Percentiles rank a stretch among this genome's conserved stretches.
These are phyloP conservation scores for Trichomonascaceae sp. DNA, from an alignment of 1,139 yeast genomes.

Conservation along the genomic window DNA sequence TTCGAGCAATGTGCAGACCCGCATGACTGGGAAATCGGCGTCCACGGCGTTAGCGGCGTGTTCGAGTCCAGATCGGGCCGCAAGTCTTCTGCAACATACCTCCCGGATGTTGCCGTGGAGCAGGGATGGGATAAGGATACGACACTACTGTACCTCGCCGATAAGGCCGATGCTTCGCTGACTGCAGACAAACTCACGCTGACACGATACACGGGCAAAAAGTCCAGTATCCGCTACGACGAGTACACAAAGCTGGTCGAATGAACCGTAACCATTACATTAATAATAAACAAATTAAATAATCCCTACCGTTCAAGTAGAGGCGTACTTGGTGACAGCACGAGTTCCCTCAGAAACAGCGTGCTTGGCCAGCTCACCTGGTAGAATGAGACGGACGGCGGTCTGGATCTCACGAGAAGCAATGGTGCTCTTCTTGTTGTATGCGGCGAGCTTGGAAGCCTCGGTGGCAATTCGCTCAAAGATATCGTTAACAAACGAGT, in stretches of 20 bases:
- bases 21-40: conserved; percentile 69
- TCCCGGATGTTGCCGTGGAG: conserved; percentile 86
- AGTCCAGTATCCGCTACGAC: conserved; percentile 16
- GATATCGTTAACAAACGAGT: conserved; percentile 90
- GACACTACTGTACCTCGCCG: conserved; percentile 56
- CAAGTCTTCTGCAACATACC: conserved; percentile 54
- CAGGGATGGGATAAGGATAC: conserved; percentile 70
- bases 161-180: conserved; percentile 46
- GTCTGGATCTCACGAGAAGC: conserved; percentile 99
- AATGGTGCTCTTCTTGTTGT: conserved; percentile 98
- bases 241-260: conserved; percentile 19
- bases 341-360: conserved; percentile 99
- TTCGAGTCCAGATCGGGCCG: conserved; percentile 27
- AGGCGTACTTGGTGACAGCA: conserved; percentile 98
- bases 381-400: conserved; percentile 96
- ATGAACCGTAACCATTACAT: conserved; percentile 5
- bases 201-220: conserved; percentile 26
- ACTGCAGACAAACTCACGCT: conserved; percentile 13
- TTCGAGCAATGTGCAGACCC: conserved; percentile 41
- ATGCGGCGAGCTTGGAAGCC: conserved; percentile 98
- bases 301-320: conserved; percentile 26
- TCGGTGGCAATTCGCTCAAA: conserved; percentile 63
- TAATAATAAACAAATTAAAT: conserved; percentile 9
- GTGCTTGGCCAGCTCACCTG: conserved; percentile 99
- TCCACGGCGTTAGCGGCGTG: conserved; percentile 61